phyloP scores from a whole-genome alignment of 2,329 filamentous ascomycete genomes.

The Xylaria sp. region DNA sequence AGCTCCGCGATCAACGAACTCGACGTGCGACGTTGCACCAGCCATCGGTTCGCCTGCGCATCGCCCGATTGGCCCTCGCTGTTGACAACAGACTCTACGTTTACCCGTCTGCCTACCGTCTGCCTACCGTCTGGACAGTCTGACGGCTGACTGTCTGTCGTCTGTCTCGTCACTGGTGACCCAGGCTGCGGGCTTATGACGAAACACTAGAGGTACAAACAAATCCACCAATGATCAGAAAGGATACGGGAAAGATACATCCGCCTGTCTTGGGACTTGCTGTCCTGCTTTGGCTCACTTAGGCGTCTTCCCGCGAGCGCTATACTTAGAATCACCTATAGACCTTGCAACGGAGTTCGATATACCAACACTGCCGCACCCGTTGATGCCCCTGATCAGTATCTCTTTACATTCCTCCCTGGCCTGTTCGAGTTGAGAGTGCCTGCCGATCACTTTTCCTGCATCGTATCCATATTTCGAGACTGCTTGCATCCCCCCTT shows the following conservation, averaged over 20 bases:
- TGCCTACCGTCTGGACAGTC: no score
- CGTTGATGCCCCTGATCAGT: constrained; percentile 14
- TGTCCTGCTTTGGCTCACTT: constrained; percentile 6
- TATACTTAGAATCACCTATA: constrained; percentile 6
- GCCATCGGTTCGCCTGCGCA: constrained; percentile 3
- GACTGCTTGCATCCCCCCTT: not conserved
- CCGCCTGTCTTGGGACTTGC: not conserved
- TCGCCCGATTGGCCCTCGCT: constrained; percentile 2
- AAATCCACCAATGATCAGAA: not conserved
- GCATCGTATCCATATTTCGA: not conserved
- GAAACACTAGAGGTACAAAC: not conserved
- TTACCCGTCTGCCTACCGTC: not conserved
- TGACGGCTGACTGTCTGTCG: not conserved
- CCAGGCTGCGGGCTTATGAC: not conserved
- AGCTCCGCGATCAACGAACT: constrained; percentile 7
- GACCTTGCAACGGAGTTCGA: constrained; percentile 4
- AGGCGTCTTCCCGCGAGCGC: constrained; percentile 6
- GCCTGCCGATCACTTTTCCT: constrained; percentile 3
- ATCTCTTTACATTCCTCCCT: not conserved
- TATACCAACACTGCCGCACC: not conserved
- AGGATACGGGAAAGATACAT: not conserved
- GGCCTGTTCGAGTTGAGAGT: constrained; percentile 5
- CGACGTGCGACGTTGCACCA: constrained; percentile 13
- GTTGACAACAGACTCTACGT: not conserved
- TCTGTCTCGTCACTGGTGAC: not conserved